Conservation (phyloP, 441 rosid species). For the Erodium chrysanthum region DNA sequence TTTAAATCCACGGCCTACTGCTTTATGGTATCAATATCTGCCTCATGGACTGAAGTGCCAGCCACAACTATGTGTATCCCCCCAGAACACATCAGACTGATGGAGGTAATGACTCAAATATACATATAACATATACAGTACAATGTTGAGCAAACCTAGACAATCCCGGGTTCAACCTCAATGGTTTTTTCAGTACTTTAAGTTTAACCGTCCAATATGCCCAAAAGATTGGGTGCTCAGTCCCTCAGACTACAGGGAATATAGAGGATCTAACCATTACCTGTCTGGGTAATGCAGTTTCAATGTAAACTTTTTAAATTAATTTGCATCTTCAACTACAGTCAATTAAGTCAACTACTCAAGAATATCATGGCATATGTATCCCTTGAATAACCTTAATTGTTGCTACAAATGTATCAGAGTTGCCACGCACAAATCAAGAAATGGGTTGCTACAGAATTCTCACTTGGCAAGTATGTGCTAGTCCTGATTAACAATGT, state of each 20-base stretch:
- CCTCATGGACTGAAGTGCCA: not conserved
- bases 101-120: not conserved
- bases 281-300: not conserved
- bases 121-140: no score
- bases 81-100: not conserved
- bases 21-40: not conserved
- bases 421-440: not conserved
- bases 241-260: not conserved
- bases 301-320: not conserved
- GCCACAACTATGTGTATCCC: not conserved
- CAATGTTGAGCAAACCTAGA: not conserved
- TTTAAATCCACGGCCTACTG: not conserved
- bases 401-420: not conserved
- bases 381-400: not conserved
- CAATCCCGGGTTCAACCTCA: not conserved
- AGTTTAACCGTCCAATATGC: not conserved
- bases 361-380: not conserved
- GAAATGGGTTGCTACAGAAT: not conserved
- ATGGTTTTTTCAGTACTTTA: not conserved
- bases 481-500: not conserved
- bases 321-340: not conserved
- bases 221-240: not conserved
- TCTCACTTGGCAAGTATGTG: not conserved
- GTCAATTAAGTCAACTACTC: not conserved
- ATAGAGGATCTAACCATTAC: not conserved